These are phyloP conservation scores for Irpex sp. DNA, from an alignment of 1,284 basidiomycete species.

Conservation along the genomic window DNA sequence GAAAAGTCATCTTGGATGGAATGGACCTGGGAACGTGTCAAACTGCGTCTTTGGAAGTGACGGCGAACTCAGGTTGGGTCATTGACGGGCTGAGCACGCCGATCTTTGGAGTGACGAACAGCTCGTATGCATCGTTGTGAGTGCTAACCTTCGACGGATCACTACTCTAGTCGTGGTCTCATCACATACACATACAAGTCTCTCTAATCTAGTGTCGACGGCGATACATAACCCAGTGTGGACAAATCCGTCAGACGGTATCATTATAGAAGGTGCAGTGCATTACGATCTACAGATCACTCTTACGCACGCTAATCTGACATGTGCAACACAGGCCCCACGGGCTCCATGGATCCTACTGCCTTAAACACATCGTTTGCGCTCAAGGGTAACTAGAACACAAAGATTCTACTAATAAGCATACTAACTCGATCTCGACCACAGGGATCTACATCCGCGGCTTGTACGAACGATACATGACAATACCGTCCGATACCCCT, in stretches of 20 bases:
- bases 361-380: background rate
- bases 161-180: too few relatives aligned
- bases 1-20: background rate
- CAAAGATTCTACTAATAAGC: background rate
- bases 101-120: background rate
- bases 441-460: background rate
- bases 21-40: background rate
- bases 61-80: background rate
- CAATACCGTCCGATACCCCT: background rate
- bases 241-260: background rate
- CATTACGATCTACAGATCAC: background rate
- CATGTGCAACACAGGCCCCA: background rate
- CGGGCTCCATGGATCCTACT: background rate
- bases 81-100: background rate
- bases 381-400: background rate
- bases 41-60: background rate
- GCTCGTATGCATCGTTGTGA: background rate
- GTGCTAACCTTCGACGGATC: background rate
- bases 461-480: background rate
- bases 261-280: constrained; percentile 1
- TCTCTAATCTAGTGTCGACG: background rate
- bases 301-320: background rate
- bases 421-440: background rate
- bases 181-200: background rate
- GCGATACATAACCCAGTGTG: background rate